Conservation (phyloP, 768 basidiomycete species). For the Daedalea quercina region DNA sequence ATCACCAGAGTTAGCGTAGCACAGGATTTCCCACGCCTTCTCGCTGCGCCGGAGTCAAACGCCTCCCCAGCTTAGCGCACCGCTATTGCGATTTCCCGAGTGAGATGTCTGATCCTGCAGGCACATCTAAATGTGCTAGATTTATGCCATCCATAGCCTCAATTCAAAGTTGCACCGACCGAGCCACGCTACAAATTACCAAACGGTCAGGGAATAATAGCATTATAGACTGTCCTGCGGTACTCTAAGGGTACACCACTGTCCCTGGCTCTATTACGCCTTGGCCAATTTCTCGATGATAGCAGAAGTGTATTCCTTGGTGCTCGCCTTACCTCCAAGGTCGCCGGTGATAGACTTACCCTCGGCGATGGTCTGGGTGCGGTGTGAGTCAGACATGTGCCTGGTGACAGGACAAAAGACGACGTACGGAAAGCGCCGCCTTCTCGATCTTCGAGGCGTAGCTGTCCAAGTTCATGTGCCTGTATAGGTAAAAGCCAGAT, state of each 20-base stretch:
- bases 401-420: background rate
- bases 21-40: conserved; percentile 3
- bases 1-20: background rate
- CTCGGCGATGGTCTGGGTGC: conserved; percentile 85
- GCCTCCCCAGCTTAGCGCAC: background rate
- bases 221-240: conserved; percentile 1
- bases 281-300: conserved; percentile 67
- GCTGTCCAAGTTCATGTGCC: conserved; percentile 88
- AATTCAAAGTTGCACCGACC: too few relatives aligned
- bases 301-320: conserved; percentile 81
- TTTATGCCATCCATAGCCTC: background rate
- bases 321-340: conserved; percentile 88
- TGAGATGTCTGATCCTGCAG: too few relatives aligned
- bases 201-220: background rate
- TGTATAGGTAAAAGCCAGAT: conserved; percentile 27
- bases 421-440: conserved; percentile 78
- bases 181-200: too few relatives aligned
- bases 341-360: conserved; percentile 95
- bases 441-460: conserved; percentile 87
- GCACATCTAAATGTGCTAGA: background rate
- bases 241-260: background rate
- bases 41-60: conserved; percentile 4
- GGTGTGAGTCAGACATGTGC: background rate
- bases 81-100: background rate
- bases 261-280: conserved; percentile 13